Evolutionary conservation across 305 asterid genomes (phyloP).

Genomic region (Rubia peregrina): DNA sequence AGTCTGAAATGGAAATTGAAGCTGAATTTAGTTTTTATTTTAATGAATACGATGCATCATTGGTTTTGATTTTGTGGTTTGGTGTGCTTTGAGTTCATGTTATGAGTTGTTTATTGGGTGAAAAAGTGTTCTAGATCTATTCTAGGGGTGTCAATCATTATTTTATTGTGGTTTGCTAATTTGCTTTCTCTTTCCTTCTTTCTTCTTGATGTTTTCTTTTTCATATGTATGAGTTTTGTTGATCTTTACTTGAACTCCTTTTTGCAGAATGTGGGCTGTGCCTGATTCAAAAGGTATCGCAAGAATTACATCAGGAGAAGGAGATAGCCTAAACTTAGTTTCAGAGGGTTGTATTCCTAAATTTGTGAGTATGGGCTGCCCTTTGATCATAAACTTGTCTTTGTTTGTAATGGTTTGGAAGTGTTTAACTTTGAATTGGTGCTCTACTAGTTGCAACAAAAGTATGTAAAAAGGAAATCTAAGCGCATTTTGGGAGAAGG

Average conservation of each 20-base stretch:
- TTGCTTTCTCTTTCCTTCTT: not conserved
- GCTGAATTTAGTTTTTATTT: not conserved
- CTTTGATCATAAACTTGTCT: not conserved
- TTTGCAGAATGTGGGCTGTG: conserved; percentile 51
- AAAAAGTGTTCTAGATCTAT: conserved; percentile 31
- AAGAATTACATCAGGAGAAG: conserved; percentile 53
- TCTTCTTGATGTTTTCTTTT: conserved; percentile 8
- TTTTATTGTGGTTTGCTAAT: not conserved
- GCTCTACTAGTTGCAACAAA: conserved; percentile 32
- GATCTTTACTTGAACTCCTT: conserved; percentile 8
- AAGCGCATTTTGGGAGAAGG: conserved; percentile 48
- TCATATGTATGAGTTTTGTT: conserved; percentile 5
- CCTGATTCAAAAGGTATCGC: conserved; percentile 60
- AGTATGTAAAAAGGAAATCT: conserved; percentile 41
- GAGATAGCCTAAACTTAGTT: conserved; percentile 53
- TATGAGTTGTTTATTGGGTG: conserved; percentile 11
- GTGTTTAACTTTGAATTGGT: not conserved
- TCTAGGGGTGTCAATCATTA: conserved; percentile 7
- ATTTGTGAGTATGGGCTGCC: conserved; percentile 42
- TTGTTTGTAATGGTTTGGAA: not conserved
- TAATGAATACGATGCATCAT: not conserved
- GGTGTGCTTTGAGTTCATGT: not conserved
- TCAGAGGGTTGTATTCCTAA: conserved; percentile 69
- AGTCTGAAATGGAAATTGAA: not conserved
- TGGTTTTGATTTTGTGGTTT: conserved; percentile 5